Conservation (phyloP, 176 grass and related monocot genomes). For the Raddia distichophylla region DNA sequence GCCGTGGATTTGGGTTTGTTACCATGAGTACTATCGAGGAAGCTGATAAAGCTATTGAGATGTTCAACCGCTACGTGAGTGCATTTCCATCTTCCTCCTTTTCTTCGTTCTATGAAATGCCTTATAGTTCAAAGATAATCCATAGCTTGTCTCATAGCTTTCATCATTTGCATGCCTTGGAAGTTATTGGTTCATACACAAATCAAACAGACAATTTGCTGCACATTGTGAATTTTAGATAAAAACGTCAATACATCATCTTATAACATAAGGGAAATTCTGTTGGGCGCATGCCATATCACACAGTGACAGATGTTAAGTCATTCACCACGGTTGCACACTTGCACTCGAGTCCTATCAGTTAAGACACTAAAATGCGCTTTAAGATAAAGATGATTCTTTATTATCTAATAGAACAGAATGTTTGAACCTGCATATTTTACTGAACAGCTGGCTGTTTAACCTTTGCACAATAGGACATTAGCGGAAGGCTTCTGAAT, state of each 20-base stretch:
- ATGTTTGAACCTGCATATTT: neutral
- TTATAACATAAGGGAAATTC: neutral
- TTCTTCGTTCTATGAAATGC: slow-evolving; percentile 21
- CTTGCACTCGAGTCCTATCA: neutral
- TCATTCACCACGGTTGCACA: neutral
- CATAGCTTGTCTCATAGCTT: neutral
- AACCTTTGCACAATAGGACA: slow-evolving; percentile 56
- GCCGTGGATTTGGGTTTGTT: slow-evolving; percentile 86
- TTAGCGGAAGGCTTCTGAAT: slow-evolving; percentile 66
- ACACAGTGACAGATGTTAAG: neutral
- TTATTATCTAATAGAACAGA: neutral
- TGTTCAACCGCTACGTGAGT: slow-evolving; percentile 75
- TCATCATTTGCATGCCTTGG: slow-evolving; percentile 1
- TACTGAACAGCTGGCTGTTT: neutral
- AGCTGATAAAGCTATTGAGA: slow-evolving; percentile 81
- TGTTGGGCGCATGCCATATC: neutral
- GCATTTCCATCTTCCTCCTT: neutral
- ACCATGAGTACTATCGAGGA: slow-evolving; percentile 83
- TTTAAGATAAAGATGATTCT: neutral
- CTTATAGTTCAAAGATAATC: neutral
- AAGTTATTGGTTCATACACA: neutral
- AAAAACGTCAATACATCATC: slow-evolving; percentile 16
- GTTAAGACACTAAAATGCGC: neutral
- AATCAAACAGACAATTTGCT: neutral
- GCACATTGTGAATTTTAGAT: slow-evolving; percentile 9